phyloP scores from a whole-genome alignment of 768 basidiomycete genomes.

The Tricholoma furcatifolium region DNA sequence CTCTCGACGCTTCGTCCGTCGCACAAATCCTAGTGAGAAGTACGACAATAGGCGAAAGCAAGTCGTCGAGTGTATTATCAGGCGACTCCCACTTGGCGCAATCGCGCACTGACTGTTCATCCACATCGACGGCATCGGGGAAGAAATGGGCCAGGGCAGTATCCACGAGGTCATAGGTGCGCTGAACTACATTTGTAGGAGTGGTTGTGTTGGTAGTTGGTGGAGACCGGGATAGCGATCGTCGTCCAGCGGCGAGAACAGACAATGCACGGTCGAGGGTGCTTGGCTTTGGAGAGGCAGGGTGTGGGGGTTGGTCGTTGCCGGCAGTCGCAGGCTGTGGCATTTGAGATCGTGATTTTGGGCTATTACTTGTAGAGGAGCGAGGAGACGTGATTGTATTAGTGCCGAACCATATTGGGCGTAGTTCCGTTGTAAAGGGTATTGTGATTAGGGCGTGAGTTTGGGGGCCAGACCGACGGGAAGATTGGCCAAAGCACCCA shows the following conservation, averaged over 20 bases:
- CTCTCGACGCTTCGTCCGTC: slow-evolving; percentile 57
- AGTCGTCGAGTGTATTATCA: slow-evolving; percentile 70
- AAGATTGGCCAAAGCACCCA: slow-evolving; percentile 85
- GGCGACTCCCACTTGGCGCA: slow-evolving; percentile 43
- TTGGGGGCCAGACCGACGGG: slow-evolving; percentile 89
- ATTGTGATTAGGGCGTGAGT: slow-evolving; percentile 82
- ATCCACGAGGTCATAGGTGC: slow-evolving; percentile 69
- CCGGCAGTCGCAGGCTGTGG: slow-evolving; percentile 29
- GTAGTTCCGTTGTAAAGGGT: slow-evolving; percentile 60
- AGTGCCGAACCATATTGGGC: slow-evolving; percentile 60
- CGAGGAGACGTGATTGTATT: slow-evolving; percentile 29
- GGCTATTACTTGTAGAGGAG: slow-evolving; percentile 32
- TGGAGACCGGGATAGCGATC: slow-evolving; percentile 50
- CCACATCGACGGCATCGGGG: slow-evolving; percentile 61
- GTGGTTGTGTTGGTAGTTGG: slow-evolving; percentile 34
- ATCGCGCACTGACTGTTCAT: slow-evolving; percentile 60
- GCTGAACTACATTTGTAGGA: slow-evolving; percentile 52
- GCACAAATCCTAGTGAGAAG: slow-evolving; percentile 71
- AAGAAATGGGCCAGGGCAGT: slow-evolving; percentile 57
- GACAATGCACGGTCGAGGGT: slow-evolving; percentile 60
- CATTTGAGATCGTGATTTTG: slow-evolving; percentile 35
- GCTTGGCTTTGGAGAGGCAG: slow-evolving; percentile 34
- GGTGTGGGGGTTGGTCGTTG: slow-evolving; percentile 34
- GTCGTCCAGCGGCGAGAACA: slow-evolving; percentile 50
- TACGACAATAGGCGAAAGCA: slow-evolving; percentile 72